A percentile compares a stretch with the other conserved stretches of the same genome.
Conservation (phyloP, 2,329 filamentous ascomycete genomes). For the Gaeumannomyces sp. region DNA sequence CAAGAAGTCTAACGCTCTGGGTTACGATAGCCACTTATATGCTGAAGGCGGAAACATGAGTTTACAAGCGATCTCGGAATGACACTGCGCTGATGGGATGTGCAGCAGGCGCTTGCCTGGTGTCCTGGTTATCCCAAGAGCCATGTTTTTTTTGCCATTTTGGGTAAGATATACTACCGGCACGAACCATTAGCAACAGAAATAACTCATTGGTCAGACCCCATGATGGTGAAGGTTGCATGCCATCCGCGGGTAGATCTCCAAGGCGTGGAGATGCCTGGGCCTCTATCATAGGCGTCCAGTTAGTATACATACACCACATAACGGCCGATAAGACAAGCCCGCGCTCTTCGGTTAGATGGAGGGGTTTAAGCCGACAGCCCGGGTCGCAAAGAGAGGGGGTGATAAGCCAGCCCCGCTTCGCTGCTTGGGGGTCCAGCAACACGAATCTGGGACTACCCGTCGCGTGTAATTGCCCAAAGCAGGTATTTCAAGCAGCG, state of each 20-base stretch:
- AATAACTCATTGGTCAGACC: neutral
- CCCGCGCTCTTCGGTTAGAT: neutral
- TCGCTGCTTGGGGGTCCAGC: neutral
- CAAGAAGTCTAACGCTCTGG: neutral
- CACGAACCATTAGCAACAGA: neutral
- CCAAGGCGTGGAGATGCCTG: neutral
- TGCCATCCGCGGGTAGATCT: neutral
- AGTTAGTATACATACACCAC: too few relatives aligned
- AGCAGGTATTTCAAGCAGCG: neutral
- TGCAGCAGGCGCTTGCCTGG: too few relatives aligned
- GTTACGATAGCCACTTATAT: neutral
- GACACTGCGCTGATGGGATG: neutral
- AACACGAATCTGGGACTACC: too few relatives aligned
- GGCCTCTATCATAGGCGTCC: too few relatives aligned
- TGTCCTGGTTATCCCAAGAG: neutral
- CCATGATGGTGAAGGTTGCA: neutral
- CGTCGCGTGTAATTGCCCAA: neutral
- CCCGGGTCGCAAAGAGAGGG: neutral
- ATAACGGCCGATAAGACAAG: neutral
- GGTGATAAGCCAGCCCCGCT: neutral
- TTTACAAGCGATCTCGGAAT: neutral
- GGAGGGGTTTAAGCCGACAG: neutral
- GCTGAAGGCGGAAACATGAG: neutral
- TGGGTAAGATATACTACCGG: neutral
- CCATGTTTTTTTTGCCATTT: neutral